Evolutionary conservation across 2,329 filamentous ascomycete species (phyloP).

Genomic region (Botryotinia narcissicola): DNA sequence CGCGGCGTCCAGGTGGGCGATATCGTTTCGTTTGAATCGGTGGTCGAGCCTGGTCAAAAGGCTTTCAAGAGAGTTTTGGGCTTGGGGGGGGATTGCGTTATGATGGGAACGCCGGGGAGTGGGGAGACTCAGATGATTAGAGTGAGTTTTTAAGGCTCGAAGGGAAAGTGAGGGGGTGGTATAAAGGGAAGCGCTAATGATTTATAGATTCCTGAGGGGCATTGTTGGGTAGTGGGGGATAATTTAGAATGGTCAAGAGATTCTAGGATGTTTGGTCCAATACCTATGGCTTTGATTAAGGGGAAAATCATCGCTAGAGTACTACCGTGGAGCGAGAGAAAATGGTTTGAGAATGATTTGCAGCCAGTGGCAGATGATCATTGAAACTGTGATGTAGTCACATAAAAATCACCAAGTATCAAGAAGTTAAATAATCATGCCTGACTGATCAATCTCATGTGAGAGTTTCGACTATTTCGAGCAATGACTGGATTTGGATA

Average conservation of each 20-base stretch:
- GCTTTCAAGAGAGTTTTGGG: constrained; percentile 67
- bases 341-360: constrained; percentile 50
- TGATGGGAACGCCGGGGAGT: constrained; percentile 57
- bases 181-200: background rate
- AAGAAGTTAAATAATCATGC: too few relatives aligned
- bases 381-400: background rate
- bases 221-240: constrained; percentile 89
- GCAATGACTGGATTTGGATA: constrained; percentile 32
- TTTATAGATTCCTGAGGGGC: constrained; percentile 76
- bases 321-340: constrained; percentile 51
- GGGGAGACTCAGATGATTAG: constrained; percentile 55
- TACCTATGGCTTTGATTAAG: constrained; percentile 79
- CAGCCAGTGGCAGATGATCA: constrained; percentile 30
- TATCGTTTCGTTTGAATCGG: constrained; percentile 75
- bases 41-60: constrained; percentile 56
- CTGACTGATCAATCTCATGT: background rate
- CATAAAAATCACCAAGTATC: background rate
- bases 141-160: constrained; percentile 34
- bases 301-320: constrained; percentile 73
- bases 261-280: constrained; percentile 79
- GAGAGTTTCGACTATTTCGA: background rate
- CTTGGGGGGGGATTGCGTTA: constrained; percentile 62
- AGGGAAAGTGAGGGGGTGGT: background rate
- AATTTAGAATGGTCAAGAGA: constrained; percentile 82
- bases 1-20: constrained; percentile 74